Conservation (phyloP, 129 eudicot genomes). For the Heracleum sosnowskyi region DNA sequence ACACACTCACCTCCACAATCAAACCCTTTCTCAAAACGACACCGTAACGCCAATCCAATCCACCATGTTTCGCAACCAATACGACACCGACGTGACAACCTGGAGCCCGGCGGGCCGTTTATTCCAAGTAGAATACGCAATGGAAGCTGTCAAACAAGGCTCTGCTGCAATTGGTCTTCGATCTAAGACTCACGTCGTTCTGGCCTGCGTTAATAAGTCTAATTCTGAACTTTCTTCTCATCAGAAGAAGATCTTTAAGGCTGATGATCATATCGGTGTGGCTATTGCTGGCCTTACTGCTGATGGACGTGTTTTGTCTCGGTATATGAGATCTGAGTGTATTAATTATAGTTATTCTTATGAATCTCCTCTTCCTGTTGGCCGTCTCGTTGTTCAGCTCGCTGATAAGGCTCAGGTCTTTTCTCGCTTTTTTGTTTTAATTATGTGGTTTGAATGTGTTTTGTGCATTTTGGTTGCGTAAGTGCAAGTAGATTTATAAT, state of each 20-base stretch:
- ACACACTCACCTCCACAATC: too few species aligned
- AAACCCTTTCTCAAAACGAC: not conserved
- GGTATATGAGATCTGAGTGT: slow-evolving; percentile 87
- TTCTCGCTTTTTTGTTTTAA: not conserved
- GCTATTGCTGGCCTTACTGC: slow-evolving; percentile 98
- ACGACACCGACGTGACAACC: slow-evolving; percentile 41
- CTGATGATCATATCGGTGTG: slow-evolving; percentile 94
- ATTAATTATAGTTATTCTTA: slow-evolving; percentile 69
- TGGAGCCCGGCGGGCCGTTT: slow-evolving; percentile 95
- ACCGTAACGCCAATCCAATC: not conserved
- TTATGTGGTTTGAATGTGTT: not conserved
- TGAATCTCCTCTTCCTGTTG: slow-evolving; percentile 84
- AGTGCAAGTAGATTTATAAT: not conserved
- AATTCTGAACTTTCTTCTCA: slow-evolving; percentile 91
- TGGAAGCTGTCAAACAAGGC: slow-evolving; percentile 99
- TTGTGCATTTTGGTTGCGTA: too few species aligned
- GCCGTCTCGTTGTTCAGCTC: slow-evolving; percentile 91
- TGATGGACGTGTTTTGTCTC: slow-evolving; percentile 90
- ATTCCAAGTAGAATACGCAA: slow-evolving; percentile 95
- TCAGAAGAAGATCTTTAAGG: slow-evolving; percentile 96
- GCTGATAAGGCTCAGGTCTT: slow-evolving; percentile 97
- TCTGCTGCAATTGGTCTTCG: slow-evolving; percentile 96
- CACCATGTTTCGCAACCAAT: slow-evolving; percentile 81
- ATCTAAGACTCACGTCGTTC: slow-evolving; percentile 89
- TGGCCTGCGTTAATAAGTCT: slow-evolving; percentile 84